phyloP scores from a whole-genome alignment of 2,329 filamentous ascomycete genomes.

The Xylariaceae sp. region DNA sequence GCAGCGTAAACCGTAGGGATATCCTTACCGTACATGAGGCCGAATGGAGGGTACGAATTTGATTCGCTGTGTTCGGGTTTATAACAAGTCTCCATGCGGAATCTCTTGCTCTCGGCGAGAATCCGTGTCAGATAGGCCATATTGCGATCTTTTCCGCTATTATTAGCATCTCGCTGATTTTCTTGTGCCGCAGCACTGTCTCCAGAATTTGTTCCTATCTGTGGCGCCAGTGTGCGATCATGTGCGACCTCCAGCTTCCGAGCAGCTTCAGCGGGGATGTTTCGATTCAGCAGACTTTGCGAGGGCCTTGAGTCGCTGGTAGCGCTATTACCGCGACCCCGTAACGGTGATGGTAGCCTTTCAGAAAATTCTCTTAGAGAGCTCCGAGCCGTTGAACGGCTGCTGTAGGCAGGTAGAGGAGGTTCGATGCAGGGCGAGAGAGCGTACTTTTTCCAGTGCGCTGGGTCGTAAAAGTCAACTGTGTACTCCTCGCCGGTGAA shows the following conservation, averaged over 20 bases:
- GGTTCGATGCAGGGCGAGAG: slow-evolving; percentile 74
- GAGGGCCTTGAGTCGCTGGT: slow-evolving; percentile 22
- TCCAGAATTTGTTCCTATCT: slow-evolving; percentile 39
- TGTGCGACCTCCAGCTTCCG: slow-evolving; percentile 30
- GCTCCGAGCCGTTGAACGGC: slow-evolving; percentile 36
- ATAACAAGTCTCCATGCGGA: slow-evolving; percentile 72
- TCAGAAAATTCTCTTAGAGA: slow-evolving; percentile 46
- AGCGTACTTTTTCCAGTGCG: slow-evolving; percentile 75
- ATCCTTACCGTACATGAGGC: slow-evolving; percentile 81
- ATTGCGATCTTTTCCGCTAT: slow-evolving; percentile 49
- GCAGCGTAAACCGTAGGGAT: slow-evolving; percentile 83
- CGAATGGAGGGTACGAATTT: slow-evolving; percentile 79
- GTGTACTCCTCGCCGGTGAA: slow-evolving; percentile 74
- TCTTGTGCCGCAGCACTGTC: slow-evolving; percentile 24
- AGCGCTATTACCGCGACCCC: slow-evolving; percentile 42
- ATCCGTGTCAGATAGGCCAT: slow-evolving; percentile 70
- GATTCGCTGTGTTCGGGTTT: slow-evolving; percentile 51
- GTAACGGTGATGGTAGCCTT: slow-evolving; percentile 40
- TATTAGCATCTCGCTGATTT: slow-evolving; percentile 21
- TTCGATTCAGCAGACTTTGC: slow-evolving; percentile 16
- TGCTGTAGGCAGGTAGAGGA: slow-evolving; percentile 55
- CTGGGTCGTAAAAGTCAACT: slow-evolving; percentile 77
- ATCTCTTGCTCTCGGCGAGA: slow-evolving; percentile 65
- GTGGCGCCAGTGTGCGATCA: slow-evolving; percentile 41
- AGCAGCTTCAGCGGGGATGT: slow-evolving; percentile 23